Percentiles rank a stretch among this genome's conserved stretches.
Conservation (phyloP, 2,329 filamentous ascomycete species). For the Fusarium luffae region DNA sequence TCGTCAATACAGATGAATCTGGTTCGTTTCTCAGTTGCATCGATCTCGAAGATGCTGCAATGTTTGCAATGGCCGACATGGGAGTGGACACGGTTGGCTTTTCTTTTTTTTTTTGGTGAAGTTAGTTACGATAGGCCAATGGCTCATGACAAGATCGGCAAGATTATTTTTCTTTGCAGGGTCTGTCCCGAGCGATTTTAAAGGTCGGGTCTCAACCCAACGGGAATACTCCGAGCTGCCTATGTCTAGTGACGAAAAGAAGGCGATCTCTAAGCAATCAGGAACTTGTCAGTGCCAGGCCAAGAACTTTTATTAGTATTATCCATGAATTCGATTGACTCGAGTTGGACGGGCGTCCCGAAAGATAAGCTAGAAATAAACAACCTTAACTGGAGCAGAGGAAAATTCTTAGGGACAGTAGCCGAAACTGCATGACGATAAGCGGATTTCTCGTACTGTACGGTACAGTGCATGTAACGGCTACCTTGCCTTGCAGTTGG, state of each 20-base stretch:
- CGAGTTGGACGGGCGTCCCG: constrained; percentile 32
- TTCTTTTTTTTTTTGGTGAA: constrained; percentile 23
- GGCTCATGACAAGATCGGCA: constrained; percentile 36
- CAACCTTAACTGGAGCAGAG: constrained; percentile 9
- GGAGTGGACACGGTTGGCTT: constrained; percentile 27
- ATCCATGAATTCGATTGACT: constrained; percentile 24
- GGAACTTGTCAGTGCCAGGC: neutral
- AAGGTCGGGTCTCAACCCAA: constrained; percentile 9
- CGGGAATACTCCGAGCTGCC: neutral
- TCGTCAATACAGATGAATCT: constrained; percentile 23
- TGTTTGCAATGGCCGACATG: constrained; percentile 27
- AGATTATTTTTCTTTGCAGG: constrained; percentile 30
- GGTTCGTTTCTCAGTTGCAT: constrained; percentile 19
- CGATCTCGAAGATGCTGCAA: constrained; percentile 21
- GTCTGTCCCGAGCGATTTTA: constrained; percentile 32
- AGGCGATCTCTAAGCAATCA: constrained; percentile 1
- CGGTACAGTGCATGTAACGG: constrained; percentile 13
- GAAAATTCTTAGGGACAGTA: constrained; percentile 22
- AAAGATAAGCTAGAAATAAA: constrained; percentile 39
- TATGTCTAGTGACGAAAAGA: neutral
- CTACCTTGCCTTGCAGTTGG: neutral
- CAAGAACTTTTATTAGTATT: constrained; percentile 2
- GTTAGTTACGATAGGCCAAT: constrained; percentile 42
- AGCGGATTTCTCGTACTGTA: constrained; percentile 35
- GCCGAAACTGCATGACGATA: constrained; percentile 33